Evolutionary conservation across 768 basidiomycete genomes (phyloP), one percentile per base, ranked within the genome.

Genomic region (Boletales sp.): DNA sequence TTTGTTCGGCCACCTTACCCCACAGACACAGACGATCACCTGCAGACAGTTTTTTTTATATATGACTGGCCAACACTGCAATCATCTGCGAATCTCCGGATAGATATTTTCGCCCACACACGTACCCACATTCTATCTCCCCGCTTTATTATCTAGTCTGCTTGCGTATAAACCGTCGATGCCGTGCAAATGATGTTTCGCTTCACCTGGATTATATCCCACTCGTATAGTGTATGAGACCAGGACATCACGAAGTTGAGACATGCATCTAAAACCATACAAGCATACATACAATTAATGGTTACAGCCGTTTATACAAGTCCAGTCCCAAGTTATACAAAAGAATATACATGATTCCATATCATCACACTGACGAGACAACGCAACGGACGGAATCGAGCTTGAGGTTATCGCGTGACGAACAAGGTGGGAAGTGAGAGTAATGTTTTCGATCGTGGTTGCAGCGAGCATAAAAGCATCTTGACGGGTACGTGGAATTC

Each of bases 271-370:
- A 39, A 31, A 28, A 53, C 37, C 32, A 35, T 36, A 43, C 46
- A 48, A 57, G 57, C 55, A 63, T 55, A 59, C 50, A 55, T 55
- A 60, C 53, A 55, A 54, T 62, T 54, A 50, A 42, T 28, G 44
- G 19, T 49, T 37, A 49, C 57, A 59, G 15, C 7, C 48, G 15
- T 59, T 57, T 56, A 56, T 56, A 64, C 64, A 66, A 53, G 53
- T 44, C 55, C 18, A 50, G 54, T 50, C 33, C 56, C 39, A 30
- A 36, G 12, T 50, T 66, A 64, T 61, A 58, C 58, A 64, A 66
- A 58, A 61, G 63, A 63, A 66, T 66, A 55, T 66, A 64, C 63
- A 64, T 58, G 53, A 58, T 58, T 21, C 58, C 58, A 60, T 58
- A 64, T 64, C 55, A 64, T 58, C 49, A 61, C 51, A 63, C 39